Conservation (phyloP, 345 rosid genomes). For the Adansonia digitata region DNA sequence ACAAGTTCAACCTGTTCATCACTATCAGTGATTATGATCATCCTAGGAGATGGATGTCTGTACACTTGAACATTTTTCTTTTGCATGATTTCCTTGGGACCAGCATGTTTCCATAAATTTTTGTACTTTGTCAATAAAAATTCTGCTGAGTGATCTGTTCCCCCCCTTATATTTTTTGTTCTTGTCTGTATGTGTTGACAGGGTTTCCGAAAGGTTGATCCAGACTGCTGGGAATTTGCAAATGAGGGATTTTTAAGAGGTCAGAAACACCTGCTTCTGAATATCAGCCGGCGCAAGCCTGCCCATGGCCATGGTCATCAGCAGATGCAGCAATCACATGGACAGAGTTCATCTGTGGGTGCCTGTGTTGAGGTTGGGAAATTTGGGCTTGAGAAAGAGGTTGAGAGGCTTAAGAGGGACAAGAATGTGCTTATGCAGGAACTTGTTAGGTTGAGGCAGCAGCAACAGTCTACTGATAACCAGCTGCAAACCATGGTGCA, state of each 20-base stretch:
- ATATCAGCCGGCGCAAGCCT: slow-evolving; percentile 81
- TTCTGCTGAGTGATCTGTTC: neutral
- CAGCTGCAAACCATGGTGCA: slow-evolving; percentile 84
- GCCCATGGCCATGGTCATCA: slow-evolving; percentile 61
- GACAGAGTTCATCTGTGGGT: slow-evolving; percentile 61
- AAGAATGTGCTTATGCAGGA: slow-evolving; percentile 98
- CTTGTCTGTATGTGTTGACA: slow-evolving; percentile 22
- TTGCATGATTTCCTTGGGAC: neutral
- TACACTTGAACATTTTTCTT: neutral
- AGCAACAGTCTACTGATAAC: slow-evolving; percentile 86
- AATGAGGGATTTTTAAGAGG: slow-evolving; percentile 93
- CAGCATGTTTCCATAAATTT: too few relatives aligned
- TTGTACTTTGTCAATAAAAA: neutral
- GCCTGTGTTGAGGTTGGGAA: slow-evolving; percentile 98
- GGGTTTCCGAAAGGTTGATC: slow-evolving; percentile 97
- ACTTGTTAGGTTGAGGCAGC: slow-evolving; percentile 86
- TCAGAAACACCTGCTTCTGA: slow-evolving; percentile 73
- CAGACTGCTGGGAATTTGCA: slow-evolving; percentile 94
- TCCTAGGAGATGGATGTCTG: neutral
- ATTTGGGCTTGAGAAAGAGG: slow-evolving; percentile 96
- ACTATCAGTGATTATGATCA: neutral
- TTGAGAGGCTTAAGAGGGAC: slow-evolving; percentile 94
- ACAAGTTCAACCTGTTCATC: neutral
- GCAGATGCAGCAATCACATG: slow-evolving; percentile 56
- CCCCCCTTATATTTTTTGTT: neutral